Evolutionary conservation across 139 green algal species (phyloP).

Genomic region (Helicosporidium sp.): DNA sequence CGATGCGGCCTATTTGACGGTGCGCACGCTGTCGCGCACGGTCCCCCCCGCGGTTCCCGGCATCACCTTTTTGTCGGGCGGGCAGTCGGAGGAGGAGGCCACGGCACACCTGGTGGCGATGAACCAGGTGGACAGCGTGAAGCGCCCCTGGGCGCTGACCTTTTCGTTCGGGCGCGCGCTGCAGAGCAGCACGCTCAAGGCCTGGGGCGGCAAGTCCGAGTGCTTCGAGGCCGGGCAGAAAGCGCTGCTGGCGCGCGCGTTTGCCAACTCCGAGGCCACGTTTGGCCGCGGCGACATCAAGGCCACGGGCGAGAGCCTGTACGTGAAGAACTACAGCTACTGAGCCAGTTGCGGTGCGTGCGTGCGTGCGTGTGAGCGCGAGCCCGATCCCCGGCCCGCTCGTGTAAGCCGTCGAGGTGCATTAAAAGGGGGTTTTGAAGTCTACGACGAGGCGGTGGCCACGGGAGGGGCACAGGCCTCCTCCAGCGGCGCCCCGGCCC

Average conservation of each 20-base stretch:
- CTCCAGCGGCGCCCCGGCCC: no score
- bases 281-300: conserved; percentile 24
- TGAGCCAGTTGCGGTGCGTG: conserved; percentile 3
- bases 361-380: background rate
- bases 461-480: no score
- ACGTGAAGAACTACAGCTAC: conserved; percentile 31
- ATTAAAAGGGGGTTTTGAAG: no score
- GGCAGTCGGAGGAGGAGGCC: conserved; percentile 62
- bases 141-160: conserved; percentile 64
- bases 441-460: no score
- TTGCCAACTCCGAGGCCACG: conserved; percentile 41
- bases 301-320: conserved; percentile 24
- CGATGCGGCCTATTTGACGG: conserved; percentile 28
- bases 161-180: conserved; percentile 75
- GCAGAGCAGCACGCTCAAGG: conserved; percentile 45
- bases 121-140: conserved; percentile 25
- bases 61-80: conserved; percentile 55
- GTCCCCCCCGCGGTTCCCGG: conserved; percentile 56
- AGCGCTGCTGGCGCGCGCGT: conserved; percentile 37
- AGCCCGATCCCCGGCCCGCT: background rate
- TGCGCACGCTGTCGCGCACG: conserved; percentile 46
- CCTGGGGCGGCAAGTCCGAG: conserved; percentile 46
- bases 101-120: conserved; percentile 59
- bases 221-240: conserved; percentile 36
- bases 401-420: no score